Evolutionary conservation across 768 basidiomycete species (phyloP).

Genomic region (Dictyophora rubrovolvata): DNA sequence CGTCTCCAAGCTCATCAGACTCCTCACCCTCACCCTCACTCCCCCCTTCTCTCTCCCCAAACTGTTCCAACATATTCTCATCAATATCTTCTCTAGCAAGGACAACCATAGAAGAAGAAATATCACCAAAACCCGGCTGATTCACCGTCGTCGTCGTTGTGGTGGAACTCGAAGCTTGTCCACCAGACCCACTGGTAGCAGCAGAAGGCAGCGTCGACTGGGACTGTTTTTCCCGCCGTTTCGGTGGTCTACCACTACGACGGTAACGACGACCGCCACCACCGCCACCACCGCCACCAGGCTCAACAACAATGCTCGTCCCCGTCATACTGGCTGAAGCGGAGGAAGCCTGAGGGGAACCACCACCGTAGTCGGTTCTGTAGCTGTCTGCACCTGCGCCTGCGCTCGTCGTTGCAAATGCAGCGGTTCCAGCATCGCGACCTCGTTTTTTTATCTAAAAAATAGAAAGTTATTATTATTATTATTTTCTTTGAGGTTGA

Average conservation of each 20-base stretch:
- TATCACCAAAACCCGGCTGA: not conserved
- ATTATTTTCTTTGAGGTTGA: too few relatives aligned
- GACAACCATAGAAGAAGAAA: not conserved
- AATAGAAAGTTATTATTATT: not conserved
- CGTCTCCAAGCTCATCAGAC: not conserved
- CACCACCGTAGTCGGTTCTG: too few relatives aligned
- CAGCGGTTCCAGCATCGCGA: not conserved
- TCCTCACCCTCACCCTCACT: not conserved
- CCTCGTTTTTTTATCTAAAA: conserved; percentile 6
- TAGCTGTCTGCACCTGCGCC: not conserved
- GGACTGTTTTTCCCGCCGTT: not conserved
- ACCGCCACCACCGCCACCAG: not conserved
- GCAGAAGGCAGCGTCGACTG: not conserved
- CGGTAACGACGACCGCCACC: not conserved
- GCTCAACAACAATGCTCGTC: not conserved
- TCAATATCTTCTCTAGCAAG: not conserved
- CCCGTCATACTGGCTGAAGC: not conserved
- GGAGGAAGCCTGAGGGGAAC: too few relatives aligned
- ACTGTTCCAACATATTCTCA: not conserved
- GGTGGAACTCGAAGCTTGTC: too few relatives aligned
- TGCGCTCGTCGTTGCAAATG: not conserved
- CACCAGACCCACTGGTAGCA: too few relatives aligned
- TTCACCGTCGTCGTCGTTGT: too few relatives aligned
- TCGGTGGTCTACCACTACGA: not conserved
- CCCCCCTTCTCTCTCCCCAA: not conserved